Conservation (phyloP, 306 rosid species). For the Canavalia ensiformis region DNA sequence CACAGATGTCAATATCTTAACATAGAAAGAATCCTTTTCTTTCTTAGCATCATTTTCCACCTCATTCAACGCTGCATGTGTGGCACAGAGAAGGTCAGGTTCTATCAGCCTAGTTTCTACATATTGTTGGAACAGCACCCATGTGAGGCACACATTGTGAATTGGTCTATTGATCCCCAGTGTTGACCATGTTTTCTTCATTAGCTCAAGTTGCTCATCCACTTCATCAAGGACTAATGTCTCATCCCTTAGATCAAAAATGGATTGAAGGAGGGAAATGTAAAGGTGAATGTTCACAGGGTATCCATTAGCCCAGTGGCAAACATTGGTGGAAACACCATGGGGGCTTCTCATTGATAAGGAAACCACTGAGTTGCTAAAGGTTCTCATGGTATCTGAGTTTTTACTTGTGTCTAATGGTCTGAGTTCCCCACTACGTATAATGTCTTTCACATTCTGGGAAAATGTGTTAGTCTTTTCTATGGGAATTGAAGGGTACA, state of each 20-base stretch:
- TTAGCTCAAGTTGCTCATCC: conserved; percentile 84
- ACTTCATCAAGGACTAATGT: conserved; percentile 86
- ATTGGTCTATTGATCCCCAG: conserved; percentile 75
- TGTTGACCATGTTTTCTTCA: conserved; percentile 91
- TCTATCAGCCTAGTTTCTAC: conserved; percentile 71
- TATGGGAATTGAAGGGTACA: conserved; percentile 75
- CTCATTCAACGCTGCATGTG: conserved; percentile 78
- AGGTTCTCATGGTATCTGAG: conserved; percentile 88
- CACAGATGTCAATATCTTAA: conserved; percentile 63
- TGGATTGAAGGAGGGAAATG: conserved; percentile 69
- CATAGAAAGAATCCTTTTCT: conserved; percentile 62
- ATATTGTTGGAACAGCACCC: conserved; percentile 81
- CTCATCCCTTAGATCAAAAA: conserved; percentile 77
- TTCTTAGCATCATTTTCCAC: conserved; percentile 74
- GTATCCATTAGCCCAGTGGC: conserved; percentile 95
- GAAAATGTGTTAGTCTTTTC: conserved; percentile 72
- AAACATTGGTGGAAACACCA: conserved; percentile 70
- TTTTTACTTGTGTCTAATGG: conserved; percentile 79
- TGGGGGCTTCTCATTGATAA: conserved; percentile 72
- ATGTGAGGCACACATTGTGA: conserved; percentile 79
- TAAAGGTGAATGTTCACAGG: conserved; percentile 86
- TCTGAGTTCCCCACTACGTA: conserved; percentile 54
- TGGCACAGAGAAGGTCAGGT: conserved; percentile 79
- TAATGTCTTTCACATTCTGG: conserved; percentile 64
- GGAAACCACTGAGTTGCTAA: conserved; percentile 75